A percentile compares a stretch with the other conserved stretches of the same genome.
Evolutionary conservation across 2,329 filamentous ascomycete genomes (phyloP).

Genomic region (Macrophomina tecta): DNA sequence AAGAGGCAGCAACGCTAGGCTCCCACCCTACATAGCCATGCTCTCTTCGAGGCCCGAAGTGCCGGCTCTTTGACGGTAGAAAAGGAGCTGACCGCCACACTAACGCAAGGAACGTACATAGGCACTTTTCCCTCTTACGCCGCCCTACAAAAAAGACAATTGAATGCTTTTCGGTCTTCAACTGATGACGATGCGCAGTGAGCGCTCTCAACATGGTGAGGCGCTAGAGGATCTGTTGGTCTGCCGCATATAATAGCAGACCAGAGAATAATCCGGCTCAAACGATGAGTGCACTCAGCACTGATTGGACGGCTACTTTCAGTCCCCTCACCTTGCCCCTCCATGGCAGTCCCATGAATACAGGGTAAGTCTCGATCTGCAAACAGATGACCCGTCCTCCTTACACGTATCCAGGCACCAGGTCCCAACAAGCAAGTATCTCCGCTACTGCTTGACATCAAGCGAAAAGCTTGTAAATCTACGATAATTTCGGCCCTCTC

Average conservation of each 20-base stretch:
- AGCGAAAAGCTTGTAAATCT: background rate
- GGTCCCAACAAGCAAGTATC: background rate
- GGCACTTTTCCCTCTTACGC: too few relatives aligned
- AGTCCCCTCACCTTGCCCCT: background rate
- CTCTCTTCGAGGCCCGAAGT: background rate
- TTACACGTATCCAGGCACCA: conserved; percentile 15
- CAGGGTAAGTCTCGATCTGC: conserved; percentile 7
- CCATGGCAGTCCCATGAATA: background rate
- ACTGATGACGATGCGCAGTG: background rate
- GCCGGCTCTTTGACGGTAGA: background rate
- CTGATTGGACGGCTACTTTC: background rate
- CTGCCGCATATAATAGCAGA: background rate
- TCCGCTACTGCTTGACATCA: conserved; percentile 13
- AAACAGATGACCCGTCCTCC: conserved; percentile 1
- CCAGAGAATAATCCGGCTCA: conserved; percentile 17
- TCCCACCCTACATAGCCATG: background rate
- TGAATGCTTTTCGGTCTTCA: background rate
- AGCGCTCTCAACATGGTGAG: background rate
- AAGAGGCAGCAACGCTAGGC: background rate
- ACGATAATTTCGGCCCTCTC: background rate
- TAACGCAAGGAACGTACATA: background rate
- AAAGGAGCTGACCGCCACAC: too few relatives aligned
- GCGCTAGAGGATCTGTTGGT: background rate
- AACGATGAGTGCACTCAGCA: background rate
- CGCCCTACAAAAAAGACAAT: background rate